Percentiles rank a stretch among this genome's conserved stretches.
Conservation (phyloP, 495 filamentous ascomycete species). For the Jackrogersella multiformis region DNA sequence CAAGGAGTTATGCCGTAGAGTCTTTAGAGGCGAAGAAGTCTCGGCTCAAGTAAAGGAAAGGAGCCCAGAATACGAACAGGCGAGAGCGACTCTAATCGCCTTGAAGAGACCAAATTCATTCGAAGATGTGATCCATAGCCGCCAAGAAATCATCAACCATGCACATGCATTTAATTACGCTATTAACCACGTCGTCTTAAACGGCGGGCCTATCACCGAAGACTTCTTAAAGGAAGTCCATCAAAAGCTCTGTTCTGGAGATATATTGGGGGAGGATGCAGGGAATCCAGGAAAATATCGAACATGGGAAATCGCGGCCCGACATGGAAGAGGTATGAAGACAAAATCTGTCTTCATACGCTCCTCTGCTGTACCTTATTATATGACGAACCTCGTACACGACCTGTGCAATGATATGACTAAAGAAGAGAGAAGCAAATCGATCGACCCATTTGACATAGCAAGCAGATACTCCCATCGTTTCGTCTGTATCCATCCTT, state of each 20-base stretch:
- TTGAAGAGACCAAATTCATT: conserved; percentile 12
- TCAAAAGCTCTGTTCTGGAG: conserved; percentile 36
- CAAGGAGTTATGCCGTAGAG: conserved; percentile 24
- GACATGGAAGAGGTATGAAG: conserved; percentile 42
- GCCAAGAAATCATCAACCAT: conserved; percentile 50
- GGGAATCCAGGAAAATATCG: conserved; percentile 35
- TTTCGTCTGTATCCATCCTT: conserved; percentile 52
- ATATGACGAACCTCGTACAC: conserved; percentile 48
- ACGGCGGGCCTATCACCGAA: conserved; percentile 40
- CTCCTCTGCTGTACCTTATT: conserved; percentile 36
- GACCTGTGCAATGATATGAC: conserved; percentile 39
- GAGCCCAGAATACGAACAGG: conserved; percentile 26
- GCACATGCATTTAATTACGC: conserved; percentile 45
- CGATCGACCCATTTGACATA: conserved; percentile 44
- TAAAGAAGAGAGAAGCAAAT: not conserved
- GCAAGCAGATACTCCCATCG: conserved; percentile 46
- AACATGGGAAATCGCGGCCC: conserved; percentile 33
- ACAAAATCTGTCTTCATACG: conserved; percentile 42
- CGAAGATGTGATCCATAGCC: conserved; percentile 34
- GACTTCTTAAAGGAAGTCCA: conserved; percentile 47
- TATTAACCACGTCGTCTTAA: conserved; percentile 39
- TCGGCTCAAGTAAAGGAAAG: conserved; percentile 14
- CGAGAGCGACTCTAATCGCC: not conserved
- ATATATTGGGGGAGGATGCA: conserved; percentile 25
- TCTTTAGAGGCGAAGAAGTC: conserved; percentile 24